phyloP scores from a whole-genome alignment of 352 stramenopile genomes.

The Globisporangium camurandrum region DNA sequence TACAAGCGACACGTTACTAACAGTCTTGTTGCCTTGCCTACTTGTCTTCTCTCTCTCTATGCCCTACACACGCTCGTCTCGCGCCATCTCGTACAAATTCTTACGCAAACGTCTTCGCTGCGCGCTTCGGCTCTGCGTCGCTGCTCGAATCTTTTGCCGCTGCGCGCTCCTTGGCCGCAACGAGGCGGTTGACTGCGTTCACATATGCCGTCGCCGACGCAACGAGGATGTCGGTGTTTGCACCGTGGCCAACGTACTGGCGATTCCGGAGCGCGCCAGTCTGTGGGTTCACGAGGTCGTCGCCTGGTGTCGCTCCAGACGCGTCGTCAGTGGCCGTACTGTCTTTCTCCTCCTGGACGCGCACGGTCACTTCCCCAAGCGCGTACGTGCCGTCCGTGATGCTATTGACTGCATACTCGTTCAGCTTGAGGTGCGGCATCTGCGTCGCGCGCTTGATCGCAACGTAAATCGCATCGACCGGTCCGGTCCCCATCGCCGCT shows the following conservation, averaged over 20 bases:
- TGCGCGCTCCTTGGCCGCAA: constrained; percentile 58
- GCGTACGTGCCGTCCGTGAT: constrained; percentile 84
- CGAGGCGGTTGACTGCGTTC: constrained; percentile 81
- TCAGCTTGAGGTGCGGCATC: constrained; percentile 76
- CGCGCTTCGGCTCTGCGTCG: constrained; percentile 12
- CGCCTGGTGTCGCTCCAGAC: constrained; percentile 11
- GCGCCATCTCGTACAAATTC: no score
- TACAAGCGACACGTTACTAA: neutral
- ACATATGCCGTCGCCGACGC: constrained; percentile 84
- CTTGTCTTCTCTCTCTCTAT: no score
- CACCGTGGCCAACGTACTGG: constrained; percentile 85
- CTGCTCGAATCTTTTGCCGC: constrained; percentile 8
- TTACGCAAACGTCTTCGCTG: constrained; percentile 22
- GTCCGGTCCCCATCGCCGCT: constrained; percentile 81
- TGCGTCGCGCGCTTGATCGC: constrained; percentile 81
- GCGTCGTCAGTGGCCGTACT: constrained; percentile 25
- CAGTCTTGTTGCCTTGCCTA: neutral
- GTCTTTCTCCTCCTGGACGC: constrained; percentile 64
- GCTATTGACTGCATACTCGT: constrained; percentile 84
- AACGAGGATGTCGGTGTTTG: constrained; percentile 88
- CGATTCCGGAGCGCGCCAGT: constrained; percentile 69
- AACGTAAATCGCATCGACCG: constrained; percentile 84
- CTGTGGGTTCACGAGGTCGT: constrained; percentile 81
- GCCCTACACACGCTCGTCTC: no score
- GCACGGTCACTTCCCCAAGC: constrained; percentile 83